Evolutionary conservation across 345 rosid species (phyloP).

Genomic region (Cardiospermum halicacabum): DNA sequence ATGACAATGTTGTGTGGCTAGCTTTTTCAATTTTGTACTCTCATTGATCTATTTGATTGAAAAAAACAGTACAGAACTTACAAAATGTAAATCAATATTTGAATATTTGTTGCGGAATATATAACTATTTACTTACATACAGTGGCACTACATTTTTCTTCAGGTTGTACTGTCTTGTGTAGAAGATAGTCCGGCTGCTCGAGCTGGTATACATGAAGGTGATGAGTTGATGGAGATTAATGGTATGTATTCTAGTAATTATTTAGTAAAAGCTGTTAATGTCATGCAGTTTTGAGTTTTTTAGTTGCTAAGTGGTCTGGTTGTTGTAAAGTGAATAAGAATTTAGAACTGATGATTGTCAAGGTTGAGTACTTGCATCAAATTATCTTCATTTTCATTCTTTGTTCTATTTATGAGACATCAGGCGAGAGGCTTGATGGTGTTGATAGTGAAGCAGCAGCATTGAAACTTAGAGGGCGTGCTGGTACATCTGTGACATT

Average conservation of each 20-base stretch:
- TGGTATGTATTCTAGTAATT: conserved; percentile 42
- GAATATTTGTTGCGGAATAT: neutral
- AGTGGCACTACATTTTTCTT: conserved; percentile 5
- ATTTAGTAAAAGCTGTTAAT: too few relatives aligned
- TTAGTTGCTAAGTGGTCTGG: too few relatives aligned
- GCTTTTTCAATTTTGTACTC: neutral
- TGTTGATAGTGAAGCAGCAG: conserved; percentile 70
- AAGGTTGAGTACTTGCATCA: neutral
- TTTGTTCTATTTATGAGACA: conserved; percentile 11
- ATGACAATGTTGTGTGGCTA: too few relatives aligned
- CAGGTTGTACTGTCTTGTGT: conserved; percentile 83
- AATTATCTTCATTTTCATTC: neutral
- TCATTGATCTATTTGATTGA: too few relatives aligned
- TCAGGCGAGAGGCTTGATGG: conserved; percentile 75
- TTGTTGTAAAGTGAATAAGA: neutral
- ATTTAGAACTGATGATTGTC: too few relatives aligned
- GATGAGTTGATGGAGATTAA: conserved; percentile 84
- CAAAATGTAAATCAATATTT: neutral
- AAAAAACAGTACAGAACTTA: neutral
- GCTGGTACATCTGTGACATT: conserved; percentile 76
- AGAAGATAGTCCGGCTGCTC: conserved; percentile 88
- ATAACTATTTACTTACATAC: neutral
- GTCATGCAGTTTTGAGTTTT: too few relatives aligned
- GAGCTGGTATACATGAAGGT: conserved; percentile 81
- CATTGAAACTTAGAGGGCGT: conserved; percentile 79